phyloP scores from a whole-genome alignment of 306 rosid genomes.

The Ormosia emarginata region DNA sequence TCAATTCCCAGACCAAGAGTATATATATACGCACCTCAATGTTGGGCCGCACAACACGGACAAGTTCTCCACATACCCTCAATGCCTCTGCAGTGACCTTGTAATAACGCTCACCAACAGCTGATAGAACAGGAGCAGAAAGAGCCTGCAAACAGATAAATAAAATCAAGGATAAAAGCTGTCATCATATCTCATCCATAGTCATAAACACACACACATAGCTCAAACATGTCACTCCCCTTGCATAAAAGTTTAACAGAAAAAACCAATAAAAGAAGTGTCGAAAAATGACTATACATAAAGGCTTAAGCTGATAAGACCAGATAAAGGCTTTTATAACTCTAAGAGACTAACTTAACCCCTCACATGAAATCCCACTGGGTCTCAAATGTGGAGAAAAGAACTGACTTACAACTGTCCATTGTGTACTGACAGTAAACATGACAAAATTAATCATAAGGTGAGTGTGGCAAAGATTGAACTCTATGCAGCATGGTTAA shows the following conservation, averaged over 20 bases:
- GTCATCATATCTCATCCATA: background rate
- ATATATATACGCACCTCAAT: slow-evolving; percentile 59
- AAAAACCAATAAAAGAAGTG: background rate
- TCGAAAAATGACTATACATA: background rate
- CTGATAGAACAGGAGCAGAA: slow-evolving; percentile 93
- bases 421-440: background rate
- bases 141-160: slow-evolving; percentile 62
- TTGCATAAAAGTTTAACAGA: background rate
- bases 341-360: background rate
- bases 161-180: background rate
- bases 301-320: background rate
- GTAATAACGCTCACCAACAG: slow-evolving; percentile 98
- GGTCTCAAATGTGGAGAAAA: background rate
- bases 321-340: background rate
- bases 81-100: slow-evolving; percentile 99
- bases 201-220: background rate
- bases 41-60: slow-evolving; percentile 85
- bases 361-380: background rate
- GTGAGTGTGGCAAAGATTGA: background rate
- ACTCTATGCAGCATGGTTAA: background rate
- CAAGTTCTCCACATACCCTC: slow-evolving; percentile 96
- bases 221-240: background rate
- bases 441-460: background rate
- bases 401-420: background rate
- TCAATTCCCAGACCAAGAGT: slow-evolving; percentile 1